A percentile compares a stretch with the other conserved stretches of the same genome.
These are phyloP conservation scores for Alternaria brassicae DNA, from an alignment of 2,329 filamentous ascomycete species.

Conservation along the genomic window DNA sequence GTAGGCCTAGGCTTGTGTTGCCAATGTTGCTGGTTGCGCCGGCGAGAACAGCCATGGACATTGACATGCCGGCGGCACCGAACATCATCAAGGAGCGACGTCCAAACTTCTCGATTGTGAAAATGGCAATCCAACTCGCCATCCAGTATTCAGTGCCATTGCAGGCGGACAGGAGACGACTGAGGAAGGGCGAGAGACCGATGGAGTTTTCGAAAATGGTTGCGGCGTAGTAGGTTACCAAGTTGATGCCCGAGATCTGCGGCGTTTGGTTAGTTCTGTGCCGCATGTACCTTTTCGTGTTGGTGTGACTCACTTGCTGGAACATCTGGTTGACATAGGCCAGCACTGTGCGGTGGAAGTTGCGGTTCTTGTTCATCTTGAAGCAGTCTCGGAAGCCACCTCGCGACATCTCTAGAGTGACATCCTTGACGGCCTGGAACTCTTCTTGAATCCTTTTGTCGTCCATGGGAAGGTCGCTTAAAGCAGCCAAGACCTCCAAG, in stretches of 20 bases:
- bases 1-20: conserved; percentile 43
- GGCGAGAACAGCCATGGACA: conserved; percentile 47
- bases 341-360: conserved; percentile 54
- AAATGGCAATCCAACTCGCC: conserved; percentile 52
- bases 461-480: conserved; percentile 50
- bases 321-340: conserved; percentile 56
- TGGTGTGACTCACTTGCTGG: conserved; percentile 48
- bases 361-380: conserved; percentile 59
- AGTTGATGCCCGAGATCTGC: conserved; percentile 51
- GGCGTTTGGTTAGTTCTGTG: conserved; percentile 14
- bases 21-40: conserved; percentile 40
- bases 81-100: conserved; percentile 51
- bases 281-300: no score
- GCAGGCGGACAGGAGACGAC: conserved; percentile 49
- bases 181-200: conserved; percentile 46
- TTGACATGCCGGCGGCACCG: conserved; percentile 46
- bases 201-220: conserved; percentile 54
- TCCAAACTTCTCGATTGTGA: conserved; percentile 51
- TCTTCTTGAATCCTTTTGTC: conserved; percentile 49
- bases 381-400: conserved; percentile 64
- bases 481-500: conserved; percentile 44
- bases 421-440: conserved; percentile 48
- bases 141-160: conserved; percentile 54
- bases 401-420: conserved; percentile 51
- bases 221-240: conserved; percentile 54